These are phyloP conservation scores for Penicillium robsamsonii DNA, from an alignment of 495 filamentous ascomycete species.

Conservation along the genomic window DNA sequence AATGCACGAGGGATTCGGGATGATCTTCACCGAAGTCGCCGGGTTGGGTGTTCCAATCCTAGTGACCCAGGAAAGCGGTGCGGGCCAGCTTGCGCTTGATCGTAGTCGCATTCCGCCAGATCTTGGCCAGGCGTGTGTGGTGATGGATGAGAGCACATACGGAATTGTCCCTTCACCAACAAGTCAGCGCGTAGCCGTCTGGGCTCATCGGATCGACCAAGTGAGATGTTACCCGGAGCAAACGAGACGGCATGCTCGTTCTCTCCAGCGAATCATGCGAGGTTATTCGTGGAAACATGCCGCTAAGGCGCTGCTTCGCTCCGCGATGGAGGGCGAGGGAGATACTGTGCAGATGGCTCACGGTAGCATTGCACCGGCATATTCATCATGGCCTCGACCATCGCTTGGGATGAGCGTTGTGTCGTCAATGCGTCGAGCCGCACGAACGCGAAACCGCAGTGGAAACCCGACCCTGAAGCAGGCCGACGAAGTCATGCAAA, in stretches of 20 bases:
- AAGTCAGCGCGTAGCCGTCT: not conserved
- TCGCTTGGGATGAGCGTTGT: not conserved
- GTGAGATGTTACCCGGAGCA: constrained; percentile 3
- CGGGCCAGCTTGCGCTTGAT: not conserved
- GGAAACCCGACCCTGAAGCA: not conserved
- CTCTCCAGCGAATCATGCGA: constrained; percentile 1
- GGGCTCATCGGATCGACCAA: constrained; percentile 2
- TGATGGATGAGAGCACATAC: constrained; percentile 3
- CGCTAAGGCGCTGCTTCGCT: not conserved
- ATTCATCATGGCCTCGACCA: not conserved
- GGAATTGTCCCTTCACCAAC: not conserved
- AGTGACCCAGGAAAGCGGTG: not conserved
- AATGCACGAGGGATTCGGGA: constrained; percentile 1
- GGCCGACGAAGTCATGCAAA: not conserved
- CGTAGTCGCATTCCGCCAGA: not conserved
- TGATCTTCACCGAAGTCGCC: constrained; percentile 1
- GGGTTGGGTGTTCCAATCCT: not conserved
- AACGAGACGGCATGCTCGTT: not conserved
- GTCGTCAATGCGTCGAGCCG: not conserved
- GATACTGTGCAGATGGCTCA: not conserved
- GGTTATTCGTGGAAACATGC: constrained; percentile 1
- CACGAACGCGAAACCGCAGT: not conserved
- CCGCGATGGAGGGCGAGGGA: not conserved
- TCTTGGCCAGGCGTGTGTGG: not conserved
- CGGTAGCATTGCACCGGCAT: not conserved